Evolutionary conservation across 495 filamentous ascomycete genomes (phyloP).

Genomic region (Penicillium simplicissimum): DNA sequence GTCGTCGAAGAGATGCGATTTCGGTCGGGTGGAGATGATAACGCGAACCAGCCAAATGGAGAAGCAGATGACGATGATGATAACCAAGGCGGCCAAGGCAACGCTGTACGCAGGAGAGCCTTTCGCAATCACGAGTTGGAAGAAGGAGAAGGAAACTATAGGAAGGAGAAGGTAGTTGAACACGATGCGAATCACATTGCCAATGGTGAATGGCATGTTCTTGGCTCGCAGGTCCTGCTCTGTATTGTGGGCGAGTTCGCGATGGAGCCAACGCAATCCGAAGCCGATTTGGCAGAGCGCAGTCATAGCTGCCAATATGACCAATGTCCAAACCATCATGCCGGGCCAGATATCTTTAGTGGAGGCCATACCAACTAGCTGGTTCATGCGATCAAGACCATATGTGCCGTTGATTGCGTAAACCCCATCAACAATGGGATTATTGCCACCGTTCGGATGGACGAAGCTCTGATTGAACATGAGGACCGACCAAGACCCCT

Average conservation of each 20-base stretch:
- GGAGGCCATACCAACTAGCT: constrained; percentile 78
- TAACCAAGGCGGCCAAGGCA: constrained; percentile 69
- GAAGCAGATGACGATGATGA: constrained; percentile 70
- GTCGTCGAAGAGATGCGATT: constrained; percentile 87
- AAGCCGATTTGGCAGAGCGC: constrained; percentile 79
- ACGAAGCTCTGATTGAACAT: constrained; percentile 95
- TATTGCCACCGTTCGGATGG: constrained; percentile 59
- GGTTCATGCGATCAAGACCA: constrained; percentile 75
- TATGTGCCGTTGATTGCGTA: constrained; percentile 71
- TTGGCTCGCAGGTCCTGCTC: constrained; percentile 87
- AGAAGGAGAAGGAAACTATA: constrained; percentile 80
- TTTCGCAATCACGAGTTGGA: constrained; percentile 79
- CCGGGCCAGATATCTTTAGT: constrained; percentile 88
- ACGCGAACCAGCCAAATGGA: constrained; percentile 76
- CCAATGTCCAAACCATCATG: constrained; percentile 82
- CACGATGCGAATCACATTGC: constrained; percentile 83
- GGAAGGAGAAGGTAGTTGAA: constrained; percentile 92
- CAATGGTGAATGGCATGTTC: constrained; percentile 89
- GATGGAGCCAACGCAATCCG: constrained; percentile 69
- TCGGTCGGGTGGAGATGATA: constrained; percentile 77
- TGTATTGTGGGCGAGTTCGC: constrained; percentile 64
- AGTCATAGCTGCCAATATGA: constrained; percentile 67
- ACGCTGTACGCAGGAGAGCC: constrained; percentile 67
- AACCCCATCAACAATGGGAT: constrained; percentile 77
- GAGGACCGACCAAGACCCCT: constrained; percentile 80